These are phyloP conservation scores for Gloeostereum incarnatum DNA, from an alignment of 768 basidiomycete genomes.

Conservation along the genomic window DNA sequence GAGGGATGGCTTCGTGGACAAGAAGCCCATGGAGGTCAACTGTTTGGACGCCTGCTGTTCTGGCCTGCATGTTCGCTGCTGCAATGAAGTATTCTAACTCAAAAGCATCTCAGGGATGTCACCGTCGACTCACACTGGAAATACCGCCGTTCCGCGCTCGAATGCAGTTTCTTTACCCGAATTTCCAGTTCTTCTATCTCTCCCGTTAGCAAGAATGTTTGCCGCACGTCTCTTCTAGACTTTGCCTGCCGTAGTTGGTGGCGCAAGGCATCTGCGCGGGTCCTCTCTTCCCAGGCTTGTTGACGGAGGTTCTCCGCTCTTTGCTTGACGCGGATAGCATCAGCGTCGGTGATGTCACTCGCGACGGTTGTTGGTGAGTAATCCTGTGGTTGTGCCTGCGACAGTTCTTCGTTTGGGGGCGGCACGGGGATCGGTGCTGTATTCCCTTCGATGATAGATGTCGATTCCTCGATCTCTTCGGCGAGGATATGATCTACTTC, in stretches of 20 bases:
- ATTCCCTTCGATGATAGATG: too few species aligned
- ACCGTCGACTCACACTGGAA: conserved; percentile 26
- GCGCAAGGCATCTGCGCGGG: conserved; percentile 6
- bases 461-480: too few species aligned
- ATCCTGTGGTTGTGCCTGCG: too few species aligned
- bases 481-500: too few species aligned
- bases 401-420: too few species aligned
- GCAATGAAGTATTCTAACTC: conserved; percentile 5
- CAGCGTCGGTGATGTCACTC: conserved; percentile 16
- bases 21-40: conserved; percentile 45
- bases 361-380: conserved; percentile 22
- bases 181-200: conserved; percentile 26
- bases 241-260: conserved; percentile 18
- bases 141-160: conserved; percentile 34
- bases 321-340: conserved; percentile 1
- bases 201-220: conserved; percentile 27
- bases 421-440: too few species aligned
- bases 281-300: conserved; percentile 28
- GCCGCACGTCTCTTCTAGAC: conserved; percentile 23
- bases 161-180: conserved; percentile 27
- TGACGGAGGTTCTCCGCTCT: conserved; percentile 8
- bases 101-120: conserved; percentile 1
- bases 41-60: conserved; percentile 15
- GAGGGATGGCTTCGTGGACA: conserved; percentile 33
- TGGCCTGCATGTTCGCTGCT: conserved; percentile 28